Conservation (phyloP, 768 basidiomycete species). For the Phylloporus sp. region DNA sequence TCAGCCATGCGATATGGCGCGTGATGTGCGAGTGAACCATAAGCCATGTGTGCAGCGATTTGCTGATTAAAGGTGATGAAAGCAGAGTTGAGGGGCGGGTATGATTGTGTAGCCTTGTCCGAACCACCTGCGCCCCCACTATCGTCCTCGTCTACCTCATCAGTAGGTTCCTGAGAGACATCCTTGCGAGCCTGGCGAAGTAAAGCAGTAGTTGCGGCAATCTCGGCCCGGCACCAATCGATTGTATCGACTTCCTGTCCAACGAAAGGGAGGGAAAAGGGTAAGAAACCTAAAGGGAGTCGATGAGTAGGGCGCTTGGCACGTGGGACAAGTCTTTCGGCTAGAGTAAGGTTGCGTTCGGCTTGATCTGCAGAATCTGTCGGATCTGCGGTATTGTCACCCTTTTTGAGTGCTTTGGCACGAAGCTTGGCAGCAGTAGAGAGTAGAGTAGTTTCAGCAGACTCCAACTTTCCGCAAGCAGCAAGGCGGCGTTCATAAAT, state of each 20-base stretch:
- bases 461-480: slow-evolving; percentile 79
- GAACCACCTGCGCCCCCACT: slow-evolving; percentile 7
- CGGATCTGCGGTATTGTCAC: slow-evolving; percentile 19
- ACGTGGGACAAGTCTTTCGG: slow-evolving; percentile 59
- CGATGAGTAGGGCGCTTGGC: slow-evolving; percentile 77
- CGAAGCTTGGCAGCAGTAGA: slow-evolving; percentile 73
- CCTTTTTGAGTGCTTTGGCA: slow-evolving; percentile 49
- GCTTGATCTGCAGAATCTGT: slow-evolving; percentile 24
- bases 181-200: slow-evolving; percentile 48
- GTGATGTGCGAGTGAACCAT: slow-evolving; percentile 71
- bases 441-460: slow-evolving; percentile 76
- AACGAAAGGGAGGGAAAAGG: slow-evolving; percentile 56
- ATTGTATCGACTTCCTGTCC: slow-evolving; percentile 93
- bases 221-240: slow-evolving; percentile 81
- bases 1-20: slow-evolving; percentile 78
- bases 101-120: slow-evolving; percentile 30
- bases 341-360: slow-evolving; percentile 32
- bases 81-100: slow-evolving; percentile 63
- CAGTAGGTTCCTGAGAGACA: slow-evolving; percentile 18
- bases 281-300: slow-evolving; percentile 50
- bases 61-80: slow-evolving; percentile 93
- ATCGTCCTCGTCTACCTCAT: slow-evolving; percentile 17
- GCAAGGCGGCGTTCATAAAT: slow-evolving; percentile 71
- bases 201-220: slow-evolving; percentile 48
- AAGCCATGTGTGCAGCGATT: slow-evolving; percentile 88